These are phyloP conservation scores for Hypoxylon perforatum DNA, from an alignment of 495 filamentous ascomycete genomes.

Conservation along the genomic window DNA sequence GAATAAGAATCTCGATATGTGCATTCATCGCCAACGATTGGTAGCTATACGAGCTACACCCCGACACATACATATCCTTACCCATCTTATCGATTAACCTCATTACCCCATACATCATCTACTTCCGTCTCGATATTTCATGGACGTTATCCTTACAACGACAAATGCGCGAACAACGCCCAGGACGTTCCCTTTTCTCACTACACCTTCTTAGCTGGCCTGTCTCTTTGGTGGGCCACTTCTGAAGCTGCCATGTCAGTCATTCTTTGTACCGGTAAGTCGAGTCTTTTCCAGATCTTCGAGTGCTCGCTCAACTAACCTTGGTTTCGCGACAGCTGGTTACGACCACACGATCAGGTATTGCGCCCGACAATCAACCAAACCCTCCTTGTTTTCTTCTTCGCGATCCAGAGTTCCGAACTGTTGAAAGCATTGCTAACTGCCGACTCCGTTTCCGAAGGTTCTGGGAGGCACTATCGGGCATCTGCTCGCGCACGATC, in stretches of 20 bases:
- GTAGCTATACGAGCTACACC: no score
- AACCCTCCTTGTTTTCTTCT: no score
- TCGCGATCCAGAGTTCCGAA: no score
- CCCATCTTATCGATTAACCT: no score
- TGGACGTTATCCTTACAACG: neutral
- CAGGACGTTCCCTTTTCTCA: neutral
- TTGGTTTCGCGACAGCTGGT: constrained; percentile 69
- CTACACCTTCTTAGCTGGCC: constrained; percentile 6
- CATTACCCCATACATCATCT: no score
- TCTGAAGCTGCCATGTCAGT: constrained; percentile 73
- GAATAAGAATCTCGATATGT: no score
- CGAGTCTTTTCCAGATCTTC: constrained; percentile 1
- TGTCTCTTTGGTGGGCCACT: constrained; percentile 20
- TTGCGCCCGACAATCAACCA: constrained; percentile 38
- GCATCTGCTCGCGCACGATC: constrained; percentile 97
- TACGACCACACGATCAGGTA: constrained; percentile 99
- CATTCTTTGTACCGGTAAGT: constrained; percentile 85
- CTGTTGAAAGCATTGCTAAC: neutral
- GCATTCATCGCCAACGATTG: no score
- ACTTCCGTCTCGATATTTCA: no score
- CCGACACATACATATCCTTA: no score
- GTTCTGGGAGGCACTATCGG: constrained; percentile 98
- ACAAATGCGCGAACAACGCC: constrained; percentile 10
- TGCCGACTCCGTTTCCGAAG: constrained; percentile 51
- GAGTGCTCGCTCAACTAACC: constrained; percentile 23